These are phyloP conservation scores for Acaromyces ingoldii DNA, from an alignment of 1,284 basidiomycete genomes.

Conservation along the genomic window DNA sequence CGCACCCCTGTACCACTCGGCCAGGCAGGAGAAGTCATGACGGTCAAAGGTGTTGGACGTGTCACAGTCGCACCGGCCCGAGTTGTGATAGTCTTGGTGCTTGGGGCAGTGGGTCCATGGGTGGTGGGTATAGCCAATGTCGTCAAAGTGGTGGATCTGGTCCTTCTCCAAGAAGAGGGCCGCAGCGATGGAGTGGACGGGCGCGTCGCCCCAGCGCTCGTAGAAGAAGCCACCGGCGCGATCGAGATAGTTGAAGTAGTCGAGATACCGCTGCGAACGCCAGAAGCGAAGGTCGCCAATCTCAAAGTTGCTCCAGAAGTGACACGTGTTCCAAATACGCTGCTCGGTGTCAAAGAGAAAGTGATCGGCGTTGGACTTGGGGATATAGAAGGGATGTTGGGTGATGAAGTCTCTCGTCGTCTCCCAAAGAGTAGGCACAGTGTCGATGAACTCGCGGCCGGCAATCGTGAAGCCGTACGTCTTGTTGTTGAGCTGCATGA, in stretches of 20 bases:
- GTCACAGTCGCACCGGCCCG: slow-evolving; percentile 34
- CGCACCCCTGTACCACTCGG: too few relatives aligned
- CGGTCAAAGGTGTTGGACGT: too few relatives aligned
- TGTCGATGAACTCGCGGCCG: not conserved
- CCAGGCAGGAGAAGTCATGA: too few relatives aligned
- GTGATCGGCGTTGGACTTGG: not conserved
- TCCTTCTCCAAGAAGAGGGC: slow-evolving; percentile 2
- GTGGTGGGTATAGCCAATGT: slow-evolving; percentile 17
- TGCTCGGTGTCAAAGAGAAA: not conserved
- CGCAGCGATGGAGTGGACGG: slow-evolving; percentile 6
- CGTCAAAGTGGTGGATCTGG: slow-evolving; percentile 22
- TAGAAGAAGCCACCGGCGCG: slow-evolving; percentile 10
- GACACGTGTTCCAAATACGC: slow-evolving; percentile 7
- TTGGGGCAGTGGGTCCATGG: slow-evolving; percentile 36
- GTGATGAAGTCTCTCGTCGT: not conserved
- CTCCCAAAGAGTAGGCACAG: not conserved
- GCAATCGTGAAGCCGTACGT: slow-evolving; percentile 10
- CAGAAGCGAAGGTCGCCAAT: slow-evolving; percentile 6
- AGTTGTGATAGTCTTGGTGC: slow-evolving; percentile 30
- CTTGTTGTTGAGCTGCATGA: slow-evolving; percentile 11
- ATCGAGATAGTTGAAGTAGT: slow-evolving; percentile 8
- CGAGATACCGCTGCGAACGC: slow-evolving; percentile 1
- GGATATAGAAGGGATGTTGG: not conserved
- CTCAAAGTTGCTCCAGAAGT: slow-evolving; percentile 10
- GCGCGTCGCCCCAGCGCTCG: slow-evolving; percentile 10